These are phyloP conservation scores for Lathyrus sativus DNA, from an alignment of 306 rosid species.

Conservation along the genomic window DNA sequence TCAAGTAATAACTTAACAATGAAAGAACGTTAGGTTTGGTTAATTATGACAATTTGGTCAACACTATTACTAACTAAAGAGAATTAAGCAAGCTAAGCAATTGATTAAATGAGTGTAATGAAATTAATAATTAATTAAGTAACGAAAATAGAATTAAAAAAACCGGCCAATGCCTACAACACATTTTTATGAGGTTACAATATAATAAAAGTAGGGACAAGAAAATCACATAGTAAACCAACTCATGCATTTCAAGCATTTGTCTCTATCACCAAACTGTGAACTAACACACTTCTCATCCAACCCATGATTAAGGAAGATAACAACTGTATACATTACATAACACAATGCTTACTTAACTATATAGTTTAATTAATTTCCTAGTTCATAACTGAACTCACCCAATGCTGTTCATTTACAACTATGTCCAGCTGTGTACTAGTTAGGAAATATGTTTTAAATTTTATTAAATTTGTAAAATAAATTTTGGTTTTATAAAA, in stretches of 20 bases:
- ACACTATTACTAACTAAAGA: background rate
- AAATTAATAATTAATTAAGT: slow-evolving; percentile 7
- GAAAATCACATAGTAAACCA: slow-evolving; percentile 40
- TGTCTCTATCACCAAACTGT: slow-evolving; percentile 41
- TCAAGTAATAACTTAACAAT: slow-evolving; percentile 25
- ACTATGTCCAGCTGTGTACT: background rate
- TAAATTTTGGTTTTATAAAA: too few species aligned
- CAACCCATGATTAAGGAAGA: slow-evolving; percentile 23
- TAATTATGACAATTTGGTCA: slow-evolving; percentile 9
- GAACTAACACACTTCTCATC: slow-evolving; percentile 35
- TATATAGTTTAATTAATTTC: slow-evolving; percentile 5
- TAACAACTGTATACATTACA: slow-evolving; percentile 31
- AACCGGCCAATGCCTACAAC: slow-evolving; percentile 45
- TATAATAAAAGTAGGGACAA: slow-evolving; percentile 30
- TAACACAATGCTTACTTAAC: slow-evolving; percentile 24
- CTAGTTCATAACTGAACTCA: slow-evolving; percentile 15
- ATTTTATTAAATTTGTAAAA: too few species aligned
- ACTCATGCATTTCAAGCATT: slow-evolving; percentile 43
- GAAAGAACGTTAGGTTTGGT: slow-evolving; percentile 33
- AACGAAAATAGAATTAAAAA: slow-evolving; percentile 30
- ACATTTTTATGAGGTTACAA: slow-evolving; percentile 16
- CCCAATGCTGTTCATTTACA: slow-evolving; percentile 18
- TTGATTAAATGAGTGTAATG: slow-evolving; percentile 32
- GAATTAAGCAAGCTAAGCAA: slow-evolving; percentile 25
- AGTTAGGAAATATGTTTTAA: slow-evolving; percentile 1